Percentiles rank a stretch among this genome's conserved stretches.
These are phyloP conservation scores for Trametes coccinea DNA, from an alignment of 768 basidiomycete genomes.

Conservation along the genomic window DNA sequence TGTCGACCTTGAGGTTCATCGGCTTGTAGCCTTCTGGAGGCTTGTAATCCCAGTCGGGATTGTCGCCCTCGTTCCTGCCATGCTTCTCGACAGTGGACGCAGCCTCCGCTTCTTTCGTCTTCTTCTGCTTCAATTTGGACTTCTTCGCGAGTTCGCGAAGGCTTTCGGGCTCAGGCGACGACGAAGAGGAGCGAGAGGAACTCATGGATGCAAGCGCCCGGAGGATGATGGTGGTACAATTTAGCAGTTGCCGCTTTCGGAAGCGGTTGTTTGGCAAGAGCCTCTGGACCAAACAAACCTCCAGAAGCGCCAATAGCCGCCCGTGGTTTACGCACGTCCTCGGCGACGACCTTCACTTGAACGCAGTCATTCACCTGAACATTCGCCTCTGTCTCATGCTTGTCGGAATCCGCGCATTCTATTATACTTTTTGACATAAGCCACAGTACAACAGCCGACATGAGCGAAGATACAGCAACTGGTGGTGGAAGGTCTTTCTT, in stretches of 20 bases:
- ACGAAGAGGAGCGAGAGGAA: slow-evolving; percentile 17
- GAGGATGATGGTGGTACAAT: slow-evolving; percentile 12
- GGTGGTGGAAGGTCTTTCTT: slow-evolving; percentile 7
- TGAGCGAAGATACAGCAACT: slow-evolving; percentile 1
- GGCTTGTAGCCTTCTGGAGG: slow-evolving; percentile 55
- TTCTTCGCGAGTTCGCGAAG: slow-evolving; percentile 30
- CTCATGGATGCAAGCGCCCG: slow-evolving; percentile 12
- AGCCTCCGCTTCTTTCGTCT: slow-evolving; percentile 19
- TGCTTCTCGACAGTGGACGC: slow-evolving; percentile 25
- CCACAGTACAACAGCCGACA: neutral
- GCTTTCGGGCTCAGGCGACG: slow-evolving; percentile 22
- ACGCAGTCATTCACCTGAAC: neutral
- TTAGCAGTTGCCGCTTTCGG: slow-evolving; percentile 10
- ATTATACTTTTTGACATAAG: too few relatives aligned
- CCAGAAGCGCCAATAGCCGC: neutral
- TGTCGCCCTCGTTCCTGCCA: slow-evolving; percentile 53
- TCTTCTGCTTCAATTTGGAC: slow-evolving; percentile 27
- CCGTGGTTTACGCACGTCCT: slow-evolving; percentile 5
- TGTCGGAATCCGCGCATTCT: too few relatives aligned
- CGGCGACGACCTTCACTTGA: neutral
- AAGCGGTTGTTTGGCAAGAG: slow-evolving; percentile 20
- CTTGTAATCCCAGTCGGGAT: slow-evolving; percentile 59
- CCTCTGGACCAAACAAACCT: slow-evolving; percentile 10
- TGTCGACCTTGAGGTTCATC: slow-evolving; percentile 48
- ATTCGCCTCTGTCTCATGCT: too few relatives aligned